Conservation (phyloP, 805 yeast species). For the Saccharomyces eubayanus region DNA sequence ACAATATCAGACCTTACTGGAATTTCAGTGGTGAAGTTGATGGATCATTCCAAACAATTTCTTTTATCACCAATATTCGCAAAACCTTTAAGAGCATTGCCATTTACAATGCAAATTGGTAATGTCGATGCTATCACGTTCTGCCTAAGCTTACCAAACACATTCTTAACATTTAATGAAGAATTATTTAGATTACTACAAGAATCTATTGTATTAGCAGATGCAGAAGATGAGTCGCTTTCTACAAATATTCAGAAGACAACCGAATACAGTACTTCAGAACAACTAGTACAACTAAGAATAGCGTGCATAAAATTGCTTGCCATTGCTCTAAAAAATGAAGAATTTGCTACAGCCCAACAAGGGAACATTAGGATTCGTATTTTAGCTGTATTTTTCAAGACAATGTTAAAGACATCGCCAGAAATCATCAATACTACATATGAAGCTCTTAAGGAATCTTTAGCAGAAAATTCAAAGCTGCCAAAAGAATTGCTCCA, state of each 20-base stretch:
- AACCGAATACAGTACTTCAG: conserved; percentile 79
- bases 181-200: conserved; percentile 76
- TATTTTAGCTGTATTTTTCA: conserved; percentile 89
- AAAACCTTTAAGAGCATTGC: conserved; percentile 90
- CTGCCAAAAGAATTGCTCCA: conserved; percentile 93
- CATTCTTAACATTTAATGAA: conserved; percentile 80
- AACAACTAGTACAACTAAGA: conserved; percentile 77
- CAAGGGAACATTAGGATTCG: conserved; percentile 72
- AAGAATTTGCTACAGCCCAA: conserved; percentile 70
- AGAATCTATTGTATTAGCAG: conserved; percentile 90
- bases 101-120: conserved; percentile 98
- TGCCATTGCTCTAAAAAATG: conserved; percentile 75
- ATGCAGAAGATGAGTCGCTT: conserved; percentile 94
- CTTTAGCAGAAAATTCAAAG: conserved; percentile 75
- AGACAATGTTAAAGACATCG: conserved; percentile 78
- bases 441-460: conserved; percentile 75
- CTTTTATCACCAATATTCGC: conserved; percentile 91
- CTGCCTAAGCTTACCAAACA: conserved; percentile 70
- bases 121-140: conserved; percentile 95
- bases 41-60: conserved; percentile 75
- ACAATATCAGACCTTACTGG: conserved; percentile 62
- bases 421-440: conserved; percentile 89
- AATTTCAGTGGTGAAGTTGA: conserved; percentile 63
- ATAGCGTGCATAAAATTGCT: conserved; percentile 82
- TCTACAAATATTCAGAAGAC: conserved; percentile 72